A percentile compares a stretch with the other conserved stretches of the same genome.
These are phyloP conservation scores for Quercus phellos DNA, from an alignment of 331 rosid genomes.

Conservation along the genomic window DNA sequence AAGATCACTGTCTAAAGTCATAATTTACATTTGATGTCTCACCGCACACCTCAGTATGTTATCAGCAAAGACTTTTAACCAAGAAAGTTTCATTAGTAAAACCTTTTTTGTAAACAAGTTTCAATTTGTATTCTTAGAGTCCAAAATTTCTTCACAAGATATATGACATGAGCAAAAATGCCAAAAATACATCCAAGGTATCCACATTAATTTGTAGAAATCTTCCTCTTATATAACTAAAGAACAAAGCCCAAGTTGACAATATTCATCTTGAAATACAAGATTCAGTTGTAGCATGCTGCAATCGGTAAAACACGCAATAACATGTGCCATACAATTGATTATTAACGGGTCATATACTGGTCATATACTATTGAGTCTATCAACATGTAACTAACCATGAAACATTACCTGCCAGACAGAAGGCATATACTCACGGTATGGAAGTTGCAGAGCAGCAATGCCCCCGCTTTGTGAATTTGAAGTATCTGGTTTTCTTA, in stretches of 20 bases:
- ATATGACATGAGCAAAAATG: background rate
- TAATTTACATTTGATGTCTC: background rate
- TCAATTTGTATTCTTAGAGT: background rate
- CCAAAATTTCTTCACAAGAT: background rate
- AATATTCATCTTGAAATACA: background rate
- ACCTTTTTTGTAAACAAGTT: background rate
- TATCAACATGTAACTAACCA: slow-evolving; percentile 1
- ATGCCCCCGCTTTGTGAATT: slow-evolving; percentile 31
- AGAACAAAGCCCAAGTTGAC: background rate
- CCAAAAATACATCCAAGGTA: background rate
- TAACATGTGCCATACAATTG: background rate
- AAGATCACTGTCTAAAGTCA: background rate
- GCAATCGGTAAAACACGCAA: background rate
- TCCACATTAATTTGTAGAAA: background rate
- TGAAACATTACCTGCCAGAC: slow-evolving; percentile 78
- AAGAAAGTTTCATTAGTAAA: too few relatives aligned
- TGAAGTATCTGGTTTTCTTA: slow-evolving; percentile 42
- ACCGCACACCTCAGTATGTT: background rate
- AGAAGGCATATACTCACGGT: slow-evolving; percentile 86
- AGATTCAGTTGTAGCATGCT: slow-evolving; percentile 3
- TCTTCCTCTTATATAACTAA: background rate
- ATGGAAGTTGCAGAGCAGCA: slow-evolving; percentile 31
- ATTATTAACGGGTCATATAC: background rate
- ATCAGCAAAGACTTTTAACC: background rate
- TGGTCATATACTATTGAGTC: background rate